Base-by-base conservation (phyloP, 345 rosid genomes). In the Raphanus raphanistrum region DNA sequence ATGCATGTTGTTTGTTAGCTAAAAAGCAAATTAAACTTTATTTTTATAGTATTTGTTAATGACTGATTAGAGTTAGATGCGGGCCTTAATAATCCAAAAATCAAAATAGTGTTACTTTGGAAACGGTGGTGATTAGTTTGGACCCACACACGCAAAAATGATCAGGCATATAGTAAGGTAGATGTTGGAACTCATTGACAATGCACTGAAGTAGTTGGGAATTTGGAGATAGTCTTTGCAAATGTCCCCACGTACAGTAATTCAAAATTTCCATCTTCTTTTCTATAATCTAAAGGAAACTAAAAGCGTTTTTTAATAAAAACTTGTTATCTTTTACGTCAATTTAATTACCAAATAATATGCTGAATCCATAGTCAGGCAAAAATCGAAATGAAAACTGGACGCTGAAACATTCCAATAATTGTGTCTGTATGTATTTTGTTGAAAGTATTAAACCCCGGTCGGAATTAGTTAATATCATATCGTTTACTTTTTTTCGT, bases 1-100 rank as follows among this genome's bases (percentile, higher is more conserved):
- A 79, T 74, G 38, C 78, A 73, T 79, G 75, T 61, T 50, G 27
- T 45, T 72, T 66, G 29, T 78, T 15, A 15, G 25, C 68, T 68
- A 32, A 31, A 59, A 15, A 58, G 13, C 5, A 9, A 31, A n/a
- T 2, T 63, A 33, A 3, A 0, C 8, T 59, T 21, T 32, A 1
- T 1, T 10, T 16, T 29, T 68, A 35, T 9, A 32, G 11, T 25
- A 48, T 4, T 4, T 52, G 15, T 68, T 58, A 31, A 58, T 57
- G 66, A 10, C 50, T 65, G 65, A 54, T 55, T 17, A 38, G 76
- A 57, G 52, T 64, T 25, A 17, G 11, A 1, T 57, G 28, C 29
- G 28, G 15, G 28, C 10, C 64, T 52, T 36, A 12, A 17, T 52
- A 54, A 12, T 63, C 76, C 9, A 35, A 36, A 68, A 27, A 16